A percentile compares a stretch with the other conserved stretches of the same genome.
Conservation (phyloP, 106 monocot genomes). For the Alisma plantagoaquatica region DNA sequence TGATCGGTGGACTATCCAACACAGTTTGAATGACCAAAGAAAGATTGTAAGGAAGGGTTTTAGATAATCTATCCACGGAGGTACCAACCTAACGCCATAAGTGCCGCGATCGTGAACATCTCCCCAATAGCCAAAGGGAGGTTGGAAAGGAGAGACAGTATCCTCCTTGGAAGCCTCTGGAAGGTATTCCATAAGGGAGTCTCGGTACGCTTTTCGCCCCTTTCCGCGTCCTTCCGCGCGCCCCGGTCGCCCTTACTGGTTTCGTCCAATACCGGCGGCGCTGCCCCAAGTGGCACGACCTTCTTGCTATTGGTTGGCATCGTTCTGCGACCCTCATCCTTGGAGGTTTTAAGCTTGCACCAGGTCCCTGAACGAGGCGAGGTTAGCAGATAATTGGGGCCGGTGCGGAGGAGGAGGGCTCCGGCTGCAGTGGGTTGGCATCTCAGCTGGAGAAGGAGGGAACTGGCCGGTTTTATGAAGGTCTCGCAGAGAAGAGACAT, state of each 20-base stretch:
- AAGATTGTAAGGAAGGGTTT: no score
- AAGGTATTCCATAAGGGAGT: constrained; percentile 18
- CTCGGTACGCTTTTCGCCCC: not conserved
- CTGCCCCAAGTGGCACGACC: constrained; percentile 48
- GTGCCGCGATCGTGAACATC: constrained; percentile 77
- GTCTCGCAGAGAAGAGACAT: no score
- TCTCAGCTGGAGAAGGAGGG: not conserved
- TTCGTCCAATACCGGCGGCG: constrained; percentile 31
- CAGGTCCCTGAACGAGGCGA: not conserved
- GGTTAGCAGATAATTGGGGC: constrained; percentile 2
- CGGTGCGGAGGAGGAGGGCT: not conserved
- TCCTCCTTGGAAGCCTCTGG: constrained; percentile 39
- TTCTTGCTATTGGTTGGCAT: constrained; percentile 25
- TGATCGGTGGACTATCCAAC: no score
- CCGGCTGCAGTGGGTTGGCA: not conserved
- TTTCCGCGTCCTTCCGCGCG: not conserved
- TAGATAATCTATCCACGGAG: no score
- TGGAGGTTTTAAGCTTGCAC: constrained; percentile 17
- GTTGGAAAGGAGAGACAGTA: constrained; percentile 60
- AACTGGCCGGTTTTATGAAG: not conserved
- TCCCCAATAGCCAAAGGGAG: constrained; percentile 86
- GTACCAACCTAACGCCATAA: constrained; percentile 97
- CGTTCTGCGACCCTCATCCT: constrained; percentile 12
- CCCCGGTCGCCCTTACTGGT: not conserved
- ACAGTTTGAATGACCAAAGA: no score